Percentiles rank a stretch among this genome's conserved stretches.
Evolutionary conservation across 352 stramenopile species (phyloP).

Genomic region (Aphanomyces cochlioides): DNA sequence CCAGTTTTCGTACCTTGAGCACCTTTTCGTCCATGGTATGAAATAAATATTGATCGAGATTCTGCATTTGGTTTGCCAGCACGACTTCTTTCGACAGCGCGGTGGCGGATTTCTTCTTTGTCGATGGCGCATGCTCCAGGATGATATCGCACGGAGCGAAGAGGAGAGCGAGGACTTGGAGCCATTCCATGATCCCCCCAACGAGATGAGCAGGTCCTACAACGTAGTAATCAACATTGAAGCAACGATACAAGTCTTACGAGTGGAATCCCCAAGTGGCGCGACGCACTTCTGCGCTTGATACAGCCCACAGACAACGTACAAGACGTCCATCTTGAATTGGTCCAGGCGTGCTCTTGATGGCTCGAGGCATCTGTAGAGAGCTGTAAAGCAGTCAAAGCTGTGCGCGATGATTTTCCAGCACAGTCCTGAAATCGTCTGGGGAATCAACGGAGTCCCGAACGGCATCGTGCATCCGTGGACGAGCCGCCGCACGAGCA

Average conservation of each 20-base stretch:
- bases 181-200: background rate
- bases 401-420: conserved; percentile 4
- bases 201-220: background rate
- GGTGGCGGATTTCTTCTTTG: background rate
- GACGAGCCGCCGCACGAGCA: background rate
- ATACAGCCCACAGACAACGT: conserved; percentile 13
- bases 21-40: background rate
- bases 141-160: background rate
- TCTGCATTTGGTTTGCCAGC: conserved; percentile 12
- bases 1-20: background rate
- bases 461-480: background rate
- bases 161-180: background rate
- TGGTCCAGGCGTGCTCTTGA: conserved; percentile 24
- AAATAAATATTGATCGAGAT: background rate
- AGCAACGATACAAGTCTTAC: too few species aligned
- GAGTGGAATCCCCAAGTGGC: too few species aligned
- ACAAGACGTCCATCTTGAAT: conserved; percentile 20
- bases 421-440: background rate
- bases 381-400: background rate
- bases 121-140: background rate
- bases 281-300: background rate
- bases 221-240: too few species aligned
- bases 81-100: background rate
- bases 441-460: background rate
- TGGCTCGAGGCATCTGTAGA: conserved; percentile 8